phyloP scores from a whole-genome alignment of 148 eudicot genomes.

The Limonium bicolor region DNA sequence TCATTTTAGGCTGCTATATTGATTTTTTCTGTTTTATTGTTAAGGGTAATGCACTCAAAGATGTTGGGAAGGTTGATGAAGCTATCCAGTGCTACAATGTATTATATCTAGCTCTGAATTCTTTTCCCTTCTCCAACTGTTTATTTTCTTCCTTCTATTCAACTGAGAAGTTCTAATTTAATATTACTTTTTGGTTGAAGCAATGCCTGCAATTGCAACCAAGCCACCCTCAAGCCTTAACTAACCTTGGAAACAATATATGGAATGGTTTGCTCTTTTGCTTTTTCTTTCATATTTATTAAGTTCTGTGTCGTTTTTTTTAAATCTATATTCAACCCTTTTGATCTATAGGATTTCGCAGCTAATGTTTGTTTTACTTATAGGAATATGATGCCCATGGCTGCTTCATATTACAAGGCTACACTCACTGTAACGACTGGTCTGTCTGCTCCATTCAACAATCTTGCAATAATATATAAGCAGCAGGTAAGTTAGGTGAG shows the following conservation, averaged over 20 bases:
- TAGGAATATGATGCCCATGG: conserved; percentile 86
- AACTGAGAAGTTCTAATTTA: not conserved
- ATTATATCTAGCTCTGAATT: conserved; percentile 11
- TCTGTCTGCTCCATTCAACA: conserved; percentile 88
- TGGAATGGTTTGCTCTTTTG: conserved; percentile 55
- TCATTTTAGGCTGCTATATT: conserved; percentile 1
- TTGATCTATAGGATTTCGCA: no score
- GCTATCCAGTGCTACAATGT: conserved; percentile 86
- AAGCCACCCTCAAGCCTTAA: conserved; percentile 88
- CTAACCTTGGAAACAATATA: conserved; percentile 91
- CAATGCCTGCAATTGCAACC: conserved; percentile 88
- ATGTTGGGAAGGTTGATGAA: conserved; percentile 77
- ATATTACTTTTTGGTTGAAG: conserved; percentile 22
- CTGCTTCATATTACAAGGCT: conserved; percentile 81
- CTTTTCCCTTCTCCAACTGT: not conserved
- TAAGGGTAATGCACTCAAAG: conserved; percentile 93
- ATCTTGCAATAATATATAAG: conserved; percentile 80
- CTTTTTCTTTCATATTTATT: not conserved
- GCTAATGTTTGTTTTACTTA: conserved; percentile 6
- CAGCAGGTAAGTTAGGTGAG: conserved; percentile 96
- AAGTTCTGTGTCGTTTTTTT: not conserved
- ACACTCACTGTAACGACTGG: conserved; percentile 87
- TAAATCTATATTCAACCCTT: no score
- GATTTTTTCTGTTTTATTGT: conserved; percentile 1
- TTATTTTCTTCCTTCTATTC: not conserved